Evolutionary conservation across 139 green algal genomes (phyloP), one percentile per base, ranked within the genome.

Genomic region (Chlorella ohadii): DNA sequence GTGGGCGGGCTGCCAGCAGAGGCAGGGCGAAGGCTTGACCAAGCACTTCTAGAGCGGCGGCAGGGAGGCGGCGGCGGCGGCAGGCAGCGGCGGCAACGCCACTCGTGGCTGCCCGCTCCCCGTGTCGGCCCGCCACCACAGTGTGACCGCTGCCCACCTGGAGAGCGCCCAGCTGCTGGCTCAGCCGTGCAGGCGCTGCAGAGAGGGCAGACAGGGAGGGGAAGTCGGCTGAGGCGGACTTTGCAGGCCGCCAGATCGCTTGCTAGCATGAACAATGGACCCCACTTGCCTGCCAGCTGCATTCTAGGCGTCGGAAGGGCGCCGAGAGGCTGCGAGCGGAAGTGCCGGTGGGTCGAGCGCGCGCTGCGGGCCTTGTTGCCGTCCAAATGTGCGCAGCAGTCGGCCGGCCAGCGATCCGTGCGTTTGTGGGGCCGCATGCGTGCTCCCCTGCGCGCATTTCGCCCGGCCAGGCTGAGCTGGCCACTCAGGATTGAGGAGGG

Each of bases 111-210:
- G 51, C 51, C 9, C 12, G 51, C 51, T 22, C 51, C 15, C 15
- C 51, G 51, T 73, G 31, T 72, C 67, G 19, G 34, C 67, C 41
- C 15, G 20, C 34, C 64, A 27, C 16, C 67, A 31, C 64, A 31
- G 19, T 0, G 27, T 78, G 71, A 41, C 7, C 11, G 41, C 38
- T 64, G 41, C 76, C 12, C 76, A 82, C 76, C 76, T 82, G 76
- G 15, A 82, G 38, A 6, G 59, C 39, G 13, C 76, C 76, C 34
- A 82, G 59, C 33, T 82, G 76, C 38, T 82, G 76, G 76, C 57
- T 72, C 34, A 82, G 76, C 76, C 76, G 59, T 28, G 76, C 76
- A 57, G 76, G 59, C 23, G 36, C 76, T 82, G 76, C 76, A 59
- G 28, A 36, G 15, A 51, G 31, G 9, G 55, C 31, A 28, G n/a